phyloP scores from a whole-genome alignment of 192 early-diverging fungal species.

The Nowakowskiella sp. region DNA sequence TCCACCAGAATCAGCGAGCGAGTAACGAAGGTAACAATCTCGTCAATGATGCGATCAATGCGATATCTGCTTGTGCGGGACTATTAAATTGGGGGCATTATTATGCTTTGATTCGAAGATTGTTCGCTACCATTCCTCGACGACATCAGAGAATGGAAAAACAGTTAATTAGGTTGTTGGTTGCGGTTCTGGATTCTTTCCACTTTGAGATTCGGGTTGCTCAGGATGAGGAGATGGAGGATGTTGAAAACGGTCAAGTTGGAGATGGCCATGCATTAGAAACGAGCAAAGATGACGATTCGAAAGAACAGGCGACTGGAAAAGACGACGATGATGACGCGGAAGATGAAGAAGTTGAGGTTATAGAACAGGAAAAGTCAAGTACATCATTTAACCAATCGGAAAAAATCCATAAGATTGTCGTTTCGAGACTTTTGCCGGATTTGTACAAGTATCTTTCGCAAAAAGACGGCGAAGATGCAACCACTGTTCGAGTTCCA shows the following conservation, averaged over 20 bases:
- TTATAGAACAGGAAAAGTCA: constrained; percentile 4
- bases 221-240: constrained; percentile 25
- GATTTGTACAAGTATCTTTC: constrained; percentile 65
- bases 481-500: constrained; percentile 71
- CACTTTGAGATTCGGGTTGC: constrained; percentile 68
- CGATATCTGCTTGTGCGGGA: constrained; percentile 61
- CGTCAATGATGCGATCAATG: constrained; percentile 70
- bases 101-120: constrained; percentile 63
- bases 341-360: constrained; percentile 17
- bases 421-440: constrained; percentile 75
- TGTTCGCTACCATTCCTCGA: constrained; percentile 56
- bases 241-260: constrained; percentile 14
- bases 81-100: constrained; percentile 81
- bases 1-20: no score
- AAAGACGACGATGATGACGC: constrained; percentile 14
- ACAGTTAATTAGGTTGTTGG: constrained; percentile 69
- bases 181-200: constrained; percentile 79
- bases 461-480: constrained; percentile 63
- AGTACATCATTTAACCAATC: constrained; percentile 10
- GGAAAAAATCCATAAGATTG: constrained; percentile 59
- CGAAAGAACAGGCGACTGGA: constrained; percentile 20
- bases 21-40: constrained; percentile 60
- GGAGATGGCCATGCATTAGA: constrained; percentile 19
- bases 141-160: constrained; percentile 72
- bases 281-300: constrained; percentile 30